These are phyloP conservation scores for Calonectria henricotiae DNA, from an alignment of 2,329 filamentous ascomycete species.

Conservation along the genomic window DNA sequence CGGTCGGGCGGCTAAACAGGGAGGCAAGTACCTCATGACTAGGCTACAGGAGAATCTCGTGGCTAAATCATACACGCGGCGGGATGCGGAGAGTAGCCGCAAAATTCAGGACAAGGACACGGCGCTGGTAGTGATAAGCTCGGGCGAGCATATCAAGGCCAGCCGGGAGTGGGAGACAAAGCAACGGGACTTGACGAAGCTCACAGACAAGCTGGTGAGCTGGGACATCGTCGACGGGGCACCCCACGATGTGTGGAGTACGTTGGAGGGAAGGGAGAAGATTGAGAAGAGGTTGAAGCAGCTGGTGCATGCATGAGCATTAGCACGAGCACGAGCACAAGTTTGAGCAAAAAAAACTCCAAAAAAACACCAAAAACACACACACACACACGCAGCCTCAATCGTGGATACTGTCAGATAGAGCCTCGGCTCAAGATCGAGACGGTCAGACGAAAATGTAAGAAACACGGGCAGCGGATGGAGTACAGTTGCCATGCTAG, in stretches of 20 bases:
- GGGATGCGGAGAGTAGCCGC: constrained; percentile 84
- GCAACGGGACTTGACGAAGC: constrained; percentile 85
- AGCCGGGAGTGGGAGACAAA: constrained; percentile 85
- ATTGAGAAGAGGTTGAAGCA: constrained; percentile 86
- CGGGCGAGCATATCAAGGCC: constrained; percentile 78
- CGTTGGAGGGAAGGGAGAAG: constrained; percentile 77
- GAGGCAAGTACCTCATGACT: constrained; percentile 88
- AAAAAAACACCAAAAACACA: too few relatives aligned
- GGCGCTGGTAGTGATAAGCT: constrained; percentile 86
- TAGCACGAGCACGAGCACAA: not conserved
- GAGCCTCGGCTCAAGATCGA: not conserved
- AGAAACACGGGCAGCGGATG: not conserved
- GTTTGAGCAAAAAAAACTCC: not conserved
- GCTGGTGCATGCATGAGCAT: constrained; percentile 67
- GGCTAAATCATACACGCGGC: constrained; percentile 85
- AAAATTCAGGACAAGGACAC: constrained; percentile 85
- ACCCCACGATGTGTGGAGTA: constrained; percentile 90
- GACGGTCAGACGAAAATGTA: constrained; percentile 6
- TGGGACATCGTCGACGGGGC: constrained; percentile 93
- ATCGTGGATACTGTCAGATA: not conserved
- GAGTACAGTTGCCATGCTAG: constrained; percentile 17
- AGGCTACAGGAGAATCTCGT: constrained; percentile 95
- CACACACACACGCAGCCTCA: not conserved
- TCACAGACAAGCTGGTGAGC: constrained; percentile 83
- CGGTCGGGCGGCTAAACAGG: constrained; percentile 84